Evolutionary conservation across 371 early-diverging fungal genomes (phyloP).

Genomic region (Rhizomucor miehei): DNA sequence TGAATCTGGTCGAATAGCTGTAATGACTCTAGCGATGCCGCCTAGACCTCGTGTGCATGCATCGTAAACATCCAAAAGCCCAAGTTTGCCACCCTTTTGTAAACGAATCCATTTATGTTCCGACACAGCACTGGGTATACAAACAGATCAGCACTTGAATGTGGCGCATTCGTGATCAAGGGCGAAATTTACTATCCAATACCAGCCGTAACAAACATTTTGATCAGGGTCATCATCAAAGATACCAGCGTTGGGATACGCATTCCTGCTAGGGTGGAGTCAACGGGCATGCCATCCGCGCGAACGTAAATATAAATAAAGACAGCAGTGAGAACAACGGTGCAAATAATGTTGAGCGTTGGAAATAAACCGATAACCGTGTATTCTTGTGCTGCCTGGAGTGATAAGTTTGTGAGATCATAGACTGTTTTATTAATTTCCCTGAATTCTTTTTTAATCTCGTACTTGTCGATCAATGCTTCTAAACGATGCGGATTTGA

Average conservation of each 20-base stretch:
- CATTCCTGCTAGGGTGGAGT: conserved; percentile 17
- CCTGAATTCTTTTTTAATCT: too few species aligned
- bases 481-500: too few species aligned
- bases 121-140: conserved; percentile 12
- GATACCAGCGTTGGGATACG: conserved; percentile 20
- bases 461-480: too few species aligned
- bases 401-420: too few species aligned
- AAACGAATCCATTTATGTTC: conserved; percentile 19
- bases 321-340: conserved; percentile 5
- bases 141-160: background rate
- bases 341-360: conserved; percentile 7
- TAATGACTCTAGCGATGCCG: background rate
- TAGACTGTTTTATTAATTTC: too few species aligned
- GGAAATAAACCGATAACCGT: conserved; percentile 5
- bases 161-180: background rate
- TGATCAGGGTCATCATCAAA: conserved; percentile 13
- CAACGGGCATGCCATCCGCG: conserved; percentile 21
- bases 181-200: conserved; percentile 22
- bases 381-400: background rate
- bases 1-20: background rate
- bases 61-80: conserved; percentile 14
- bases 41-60: conserved; percentile 15
- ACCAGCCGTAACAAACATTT: conserved; percentile 24
- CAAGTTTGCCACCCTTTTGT: conserved; percentile 11
- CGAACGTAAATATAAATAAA: conserved; percentile 10